phyloP scores from a whole-genome alignment of 441 rosid genomes.

The Corymbia calophylla region DNA sequence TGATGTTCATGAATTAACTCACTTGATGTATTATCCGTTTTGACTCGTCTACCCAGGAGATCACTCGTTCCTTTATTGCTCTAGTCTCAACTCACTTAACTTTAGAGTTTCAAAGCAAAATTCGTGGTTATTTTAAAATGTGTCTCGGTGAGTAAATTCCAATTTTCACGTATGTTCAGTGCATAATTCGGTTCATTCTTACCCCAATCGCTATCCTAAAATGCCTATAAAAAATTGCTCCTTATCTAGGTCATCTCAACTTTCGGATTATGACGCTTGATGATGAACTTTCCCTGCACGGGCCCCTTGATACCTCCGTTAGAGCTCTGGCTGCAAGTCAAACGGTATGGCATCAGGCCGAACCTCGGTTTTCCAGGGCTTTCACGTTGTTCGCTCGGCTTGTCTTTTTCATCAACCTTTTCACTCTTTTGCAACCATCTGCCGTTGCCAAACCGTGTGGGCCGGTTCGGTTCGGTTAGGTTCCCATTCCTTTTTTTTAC shows the following conservation, averaged over 20 bases:
- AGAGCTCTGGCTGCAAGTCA: background rate
- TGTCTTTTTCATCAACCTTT: background rate
- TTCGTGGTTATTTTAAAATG: too few relatives aligned
- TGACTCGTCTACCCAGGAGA: rapidly evolving
- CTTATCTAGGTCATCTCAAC: too few relatives aligned
- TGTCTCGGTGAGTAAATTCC: background rate
- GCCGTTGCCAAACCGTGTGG: background rate
- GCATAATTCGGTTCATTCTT: too few relatives aligned
- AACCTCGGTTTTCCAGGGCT: background rate
- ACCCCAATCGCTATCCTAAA: too few relatives aligned
- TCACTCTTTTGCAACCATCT: background rate
- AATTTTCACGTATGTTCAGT: too few relatives aligned
- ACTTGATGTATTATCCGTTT: too few relatives aligned
- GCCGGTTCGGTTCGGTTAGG: background rate
- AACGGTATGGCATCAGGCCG: background rate
- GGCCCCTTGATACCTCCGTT: background rate
- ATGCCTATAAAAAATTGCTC: too few relatives aligned
- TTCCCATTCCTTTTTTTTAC: background rate
- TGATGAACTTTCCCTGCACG: background rate
- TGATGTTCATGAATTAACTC: rapidly evolving
- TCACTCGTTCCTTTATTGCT: background rate
- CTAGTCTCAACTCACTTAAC: background rate
- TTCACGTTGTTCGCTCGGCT: background rate
- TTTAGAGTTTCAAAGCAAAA: background rate
- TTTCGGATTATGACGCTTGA: background rate